Base-by-base conservation (phyloP, 2,329 filamentous ascomycete species). In the Orbilia ellipsospora region DNA sequence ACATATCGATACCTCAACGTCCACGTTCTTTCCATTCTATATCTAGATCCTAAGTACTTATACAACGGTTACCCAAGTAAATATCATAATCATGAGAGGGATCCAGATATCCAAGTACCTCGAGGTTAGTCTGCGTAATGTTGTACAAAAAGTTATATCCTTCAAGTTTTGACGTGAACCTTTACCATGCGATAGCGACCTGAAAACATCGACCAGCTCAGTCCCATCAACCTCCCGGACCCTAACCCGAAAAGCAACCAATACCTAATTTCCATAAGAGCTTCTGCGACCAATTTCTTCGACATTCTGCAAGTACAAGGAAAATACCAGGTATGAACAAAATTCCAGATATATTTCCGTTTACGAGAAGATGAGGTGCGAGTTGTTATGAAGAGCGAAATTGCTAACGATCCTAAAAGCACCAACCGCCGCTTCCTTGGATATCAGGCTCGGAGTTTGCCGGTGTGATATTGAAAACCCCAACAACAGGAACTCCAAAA, bases 251-350 rank as follows among this genome's bases (percentile, higher is more conserved):
- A 86, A 7, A 83, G 88, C 36, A 85, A 91, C 80, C 89, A 97
- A 84, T 98, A 97, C 82, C 86, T 96, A 77, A 91, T 98, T 81
- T 88, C 90, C 80, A 91, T 98, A 80, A 92, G 93, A 83, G 92
- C 94, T 55, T 88, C 91, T 0, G 94, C 93, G 18, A 92, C 92
- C 80, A 98, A 98, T 84, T 98, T 98, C 87, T 98, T 97, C 85
- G 94, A 98, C 82, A 91, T 97, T 70, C 88, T 98, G 65, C 94
- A 98, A 81, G 93, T 97, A 81, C 90, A 93, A 81, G 94, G 94
- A 68, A 96, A 96, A 87, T 98, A 98, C 84, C 94, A 98, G 81
- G 72, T 75, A 12, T 1, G 57, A 28, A 16, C 10, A 15, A 16
- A 5, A 15, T 12, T 12, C 13, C 13, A 3, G 7, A 31, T 31